Evolutionary conservation across 768 basidiomycete species (phyloP), one percentile per base, ranked within the genome.

Genomic region (Phallus indusiatus): DNA sequence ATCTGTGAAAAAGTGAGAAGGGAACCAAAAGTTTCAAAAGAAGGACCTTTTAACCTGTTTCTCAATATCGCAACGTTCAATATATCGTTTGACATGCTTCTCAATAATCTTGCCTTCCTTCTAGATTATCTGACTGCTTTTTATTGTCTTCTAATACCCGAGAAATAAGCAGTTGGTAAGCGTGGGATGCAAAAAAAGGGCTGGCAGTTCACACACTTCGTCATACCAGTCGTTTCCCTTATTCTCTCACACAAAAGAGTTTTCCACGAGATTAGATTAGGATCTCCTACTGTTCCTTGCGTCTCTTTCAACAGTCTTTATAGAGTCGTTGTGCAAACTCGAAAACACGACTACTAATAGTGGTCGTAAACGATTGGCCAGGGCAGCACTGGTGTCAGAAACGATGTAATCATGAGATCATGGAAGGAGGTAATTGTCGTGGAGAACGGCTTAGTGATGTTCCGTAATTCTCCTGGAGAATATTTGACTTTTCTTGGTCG

Each of bases 321-420:
- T 0, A 92, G 85, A 1, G 76, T 78, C 92, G 98, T 94, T 36
- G 84, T 1, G 96, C 93, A 65, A 99, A 98, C 66, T 90, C 86
- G 1, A 90, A 84, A 20, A 99, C 96, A 65, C 88, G 86, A 71
- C n/a, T n/a, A n/a, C n/a, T n/a, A n/a, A n/a, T n/a, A n/a, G n/a
- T n/a, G n/a, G n/a, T n/a, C n/a, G n/a, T n/a, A n/a, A n/a, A n/a
- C n/a, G n/a, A n/a, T n/a, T n/a, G n/a, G n/a, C n/a, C n/a, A n/a
- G n/a, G n/a, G n/a, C n/a, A n/a, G n/a, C n/a, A n/a, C n/a, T n/a
- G n/a, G n/a, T n/a, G n/a, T n/a, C n/a, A n/a, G n/a, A n/a, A n/a
- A n/a, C n/a, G n/a, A n/a, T n/a, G n/a, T n/a, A n/a, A n/a, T n/a
- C n/a, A n/a, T n/a, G n/a, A n/a, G n/a, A n/a, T n/a, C n/a, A n/a